Base-by-base conservation (phyloP, 345 rosid genomes). In the Hibiscus tridactylites region DNA sequence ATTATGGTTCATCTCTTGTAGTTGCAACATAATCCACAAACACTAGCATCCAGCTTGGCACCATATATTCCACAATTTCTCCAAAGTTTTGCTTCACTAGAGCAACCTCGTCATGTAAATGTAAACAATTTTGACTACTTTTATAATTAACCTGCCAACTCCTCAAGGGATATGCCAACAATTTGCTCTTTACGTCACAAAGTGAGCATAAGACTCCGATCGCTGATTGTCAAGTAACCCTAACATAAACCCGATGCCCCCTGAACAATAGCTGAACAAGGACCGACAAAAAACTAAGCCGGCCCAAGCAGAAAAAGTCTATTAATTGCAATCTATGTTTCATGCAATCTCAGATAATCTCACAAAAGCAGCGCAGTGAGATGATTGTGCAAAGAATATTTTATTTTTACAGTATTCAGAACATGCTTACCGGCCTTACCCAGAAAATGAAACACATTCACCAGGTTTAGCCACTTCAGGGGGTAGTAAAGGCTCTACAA, bases 381-480 rank as follows among this genome's bases (percentile, higher is more conserved):
- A 65, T 46, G n/a, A 44, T 21, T 15, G 57, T 8, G 39, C 11
- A 68, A 70, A 53, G 49, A 58, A 4, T 16, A 57, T 62, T 6
- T 71, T 57, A 73, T 74, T 73, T 46, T 2, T 46, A 44, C 2
- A 0, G 1, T 39, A 68, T 5, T 42, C 53, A 31, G 2, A 35
- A 11, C 17, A 77, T 65, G 66, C 81, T 83, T 85, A 21, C 24
- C 24, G 24, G 24, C 24, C 24, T 21, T 21, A 94, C 97, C 97
- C 97, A 26, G 84, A 74, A 79, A 94, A 90, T 61, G 89, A 75
- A 65, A 94, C 70, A 13, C 75, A 80, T 80, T 94, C 96, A 65
- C 98, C 98, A 21, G 82, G 81, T 70, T 85, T 82, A 31, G 91
- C 90, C 11, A 90, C 92, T 77, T 84, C 96, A 78, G 97, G 97